Conservation (phyloP, 2,329 filamentous ascomycete genomes). For the Cladosporium austrohemisphaericum region DNA sequence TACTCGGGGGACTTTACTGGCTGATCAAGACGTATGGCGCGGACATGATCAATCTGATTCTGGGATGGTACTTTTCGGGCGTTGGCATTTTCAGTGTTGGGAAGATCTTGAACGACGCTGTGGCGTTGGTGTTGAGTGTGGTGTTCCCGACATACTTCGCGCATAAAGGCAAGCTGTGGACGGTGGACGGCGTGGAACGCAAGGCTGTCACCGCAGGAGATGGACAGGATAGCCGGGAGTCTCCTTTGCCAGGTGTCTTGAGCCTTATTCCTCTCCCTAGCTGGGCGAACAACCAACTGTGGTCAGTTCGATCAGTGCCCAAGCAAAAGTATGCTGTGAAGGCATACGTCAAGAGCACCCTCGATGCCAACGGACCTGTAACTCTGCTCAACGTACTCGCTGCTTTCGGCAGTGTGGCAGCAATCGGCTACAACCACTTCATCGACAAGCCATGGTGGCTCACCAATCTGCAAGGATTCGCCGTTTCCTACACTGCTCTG, state of each 20-base stretch:
- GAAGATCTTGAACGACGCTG: constrained; percentile 67
- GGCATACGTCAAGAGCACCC: constrained; percentile 47
- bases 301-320: constrained; percentile 47
- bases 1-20: constrained; percentile 75
- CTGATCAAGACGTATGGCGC: constrained; percentile 87
- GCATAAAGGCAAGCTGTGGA: constrained; percentile 49
- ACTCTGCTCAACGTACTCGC: constrained; percentile 54
- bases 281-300: constrained; percentile 38
- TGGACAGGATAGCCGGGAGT: constrained; percentile 26
- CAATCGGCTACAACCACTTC: constrained; percentile 62
- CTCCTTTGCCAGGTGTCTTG: constrained; percentile 52
- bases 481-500: constrained; percentile 78
- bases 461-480: constrained; percentile 82
- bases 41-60: constrained; percentile 72
- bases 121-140: constrained; percentile 62
- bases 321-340: constrained; percentile 51
- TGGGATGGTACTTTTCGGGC: constrained; percentile 78
- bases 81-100: constrained; percentile 75
- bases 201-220: constrained; percentile 26
- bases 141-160: constrained; percentile 71
- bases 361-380: constrained; percentile 49
- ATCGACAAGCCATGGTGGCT: constrained; percentile 63
- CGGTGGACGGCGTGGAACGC: constrained; percentile 36
- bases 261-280: constrained; percentile 46
- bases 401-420: constrained; percentile 51